These are phyloP conservation scores for Tuber brumale DNA, from an alignment of 495 filamentous ascomycete genomes.

Conservation along the genomic window DNA sequence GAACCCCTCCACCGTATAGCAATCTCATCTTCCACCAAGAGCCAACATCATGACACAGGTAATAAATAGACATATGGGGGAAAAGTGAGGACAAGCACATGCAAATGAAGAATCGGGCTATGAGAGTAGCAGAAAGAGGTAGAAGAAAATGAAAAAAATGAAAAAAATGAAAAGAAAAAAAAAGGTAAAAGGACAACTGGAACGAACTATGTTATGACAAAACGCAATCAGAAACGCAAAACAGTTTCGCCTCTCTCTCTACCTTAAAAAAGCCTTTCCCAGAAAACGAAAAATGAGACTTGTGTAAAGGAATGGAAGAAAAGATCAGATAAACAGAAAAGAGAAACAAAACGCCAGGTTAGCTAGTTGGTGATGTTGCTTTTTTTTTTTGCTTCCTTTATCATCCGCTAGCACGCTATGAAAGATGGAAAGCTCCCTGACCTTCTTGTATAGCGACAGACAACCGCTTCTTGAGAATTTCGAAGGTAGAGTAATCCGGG, in stretches of 20 bases:
- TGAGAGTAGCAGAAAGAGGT: constrained; percentile 42
- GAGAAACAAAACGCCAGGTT: constrained; percentile 39
- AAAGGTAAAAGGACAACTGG: constrained; percentile 30
- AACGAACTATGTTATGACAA: constrained; percentile 34
- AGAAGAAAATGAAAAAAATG: constrained; percentile 27
- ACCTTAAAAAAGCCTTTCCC: constrained; percentile 36
- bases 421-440: constrained; percentile 98
- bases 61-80: constrained; percentile 35
- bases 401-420: constrained; percentile 50
- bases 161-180: constrained; percentile 22
- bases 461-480: constrained; percentile 67
- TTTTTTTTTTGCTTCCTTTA: constrained; percentile 45
- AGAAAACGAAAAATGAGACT: constrained; percentile 29
- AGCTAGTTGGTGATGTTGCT: constrained; percentile 50
- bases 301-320: constrained; percentile 31
- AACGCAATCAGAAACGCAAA: constrained; percentile 34
- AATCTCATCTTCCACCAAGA: constrained; percentile 50
- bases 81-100: constrained; percentile 49
- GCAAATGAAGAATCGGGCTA: constrained; percentile 45
- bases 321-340: constrained; percentile 17
- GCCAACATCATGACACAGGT: constrained; percentile 48
- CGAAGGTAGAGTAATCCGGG: constrained; percentile 82
- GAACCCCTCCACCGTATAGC: neutral
- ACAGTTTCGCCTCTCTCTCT: constrained; percentile 39
- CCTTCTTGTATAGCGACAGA: constrained; percentile 87